Evolutionary conservation across 441 rosid species (phyloP), one percentile per base, ranked within the genome.

Genomic region (Mallotus repandus): DNA sequence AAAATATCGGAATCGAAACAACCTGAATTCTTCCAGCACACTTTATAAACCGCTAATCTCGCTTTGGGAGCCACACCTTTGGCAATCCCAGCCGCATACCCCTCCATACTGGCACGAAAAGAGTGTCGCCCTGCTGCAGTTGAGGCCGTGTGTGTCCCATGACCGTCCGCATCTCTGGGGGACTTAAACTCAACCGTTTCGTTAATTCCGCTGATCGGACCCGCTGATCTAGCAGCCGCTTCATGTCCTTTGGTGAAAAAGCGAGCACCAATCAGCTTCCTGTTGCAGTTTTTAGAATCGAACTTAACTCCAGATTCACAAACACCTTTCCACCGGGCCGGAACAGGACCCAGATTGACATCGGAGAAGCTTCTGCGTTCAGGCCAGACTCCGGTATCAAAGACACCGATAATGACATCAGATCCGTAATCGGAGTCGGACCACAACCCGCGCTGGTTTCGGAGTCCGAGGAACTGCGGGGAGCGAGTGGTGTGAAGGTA

Each of bases 21-120:
- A 5, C 95, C 95, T 4, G 95, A 75, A 32, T 85, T 76, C 80
- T 88, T 91, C 97, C 93, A 93, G 29, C 98, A 93, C 3, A 91
- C 93, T 64, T 91, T 93, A 66, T 92, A 92, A 12, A 73, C 86
- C 4, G 97, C 92, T 18, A 93, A 68, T 15, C 95, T 81, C 21
- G 93, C 89, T 63, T 91, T 89, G 7, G 95, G 95, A 1, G 97
- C 97, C 10, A 93, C 97, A 0, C 95, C 98, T 75, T 91, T 93
- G 0, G 98, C 98, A 10, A 91, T 76, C 19, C 95, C 97, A 1
- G 78, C 11, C 7, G 98, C 95, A 58, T 88, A 93, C 8, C 98
- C 98, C 16, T 78, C 81, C 92, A 93, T 87, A 66, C 90, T 91
- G 6, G 93, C 92, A 0, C 76, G 70, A 74, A 88, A 90, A 2